Evolutionary conservation across 2,329 filamentous ascomycete genomes (phyloP).

Genomic region (Colletotrichum lentis): DNA sequence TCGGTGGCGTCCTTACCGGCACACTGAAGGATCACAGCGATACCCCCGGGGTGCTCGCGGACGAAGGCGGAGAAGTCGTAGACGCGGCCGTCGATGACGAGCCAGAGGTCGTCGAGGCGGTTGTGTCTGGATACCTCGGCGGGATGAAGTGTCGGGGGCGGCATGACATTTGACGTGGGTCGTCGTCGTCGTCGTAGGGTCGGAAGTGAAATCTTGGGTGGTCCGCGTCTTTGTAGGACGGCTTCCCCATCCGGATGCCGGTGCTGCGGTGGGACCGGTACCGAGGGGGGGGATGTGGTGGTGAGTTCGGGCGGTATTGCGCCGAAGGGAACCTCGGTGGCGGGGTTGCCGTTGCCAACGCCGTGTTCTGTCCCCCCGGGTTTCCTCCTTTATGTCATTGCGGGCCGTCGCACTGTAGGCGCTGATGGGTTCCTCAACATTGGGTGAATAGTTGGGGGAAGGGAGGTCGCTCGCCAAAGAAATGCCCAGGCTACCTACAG

Average conservation of each 20-base stretch:
- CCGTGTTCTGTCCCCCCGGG: slow-evolving; percentile 11
- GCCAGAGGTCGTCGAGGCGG: slow-evolving; percentile 64
- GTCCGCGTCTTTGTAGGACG: slow-evolving; percentile 10
- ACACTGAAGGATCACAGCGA: slow-evolving; percentile 56
- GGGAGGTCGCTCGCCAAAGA: slow-evolving; percentile 22
- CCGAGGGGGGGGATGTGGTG: slow-evolving; percentile 3
- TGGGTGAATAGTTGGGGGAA: neutral
- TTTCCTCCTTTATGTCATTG: slow-evolving; percentile 8
- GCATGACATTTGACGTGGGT: slow-evolving; percentile 11
- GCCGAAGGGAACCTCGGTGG: slow-evolving; percentile 25
- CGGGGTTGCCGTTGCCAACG: slow-evolving; percentile 3
- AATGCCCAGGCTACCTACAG: neutral
- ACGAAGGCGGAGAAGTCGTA: slow-evolving; percentile 74
- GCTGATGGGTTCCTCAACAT: neutral
- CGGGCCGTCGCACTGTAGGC: neutral
- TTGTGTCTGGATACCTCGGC: slow-evolving; percentile 58
- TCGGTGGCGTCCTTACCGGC: slow-evolving; percentile 63
- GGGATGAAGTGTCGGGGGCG: slow-evolving; percentile 46
- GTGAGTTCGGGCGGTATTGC: slow-evolving; percentile 29
- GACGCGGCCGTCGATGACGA: slow-evolving; percentile 70
- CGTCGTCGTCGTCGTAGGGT: too few relatives aligned
- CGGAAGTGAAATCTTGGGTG: neutral
- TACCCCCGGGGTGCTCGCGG: slow-evolving; percentile 48
- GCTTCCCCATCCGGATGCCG: too few relatives aligned
- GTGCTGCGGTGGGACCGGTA: slow-evolving; percentile 14